These are phyloP conservation scores for Saccharomyces hybrid DNA, from an alignment of 1,139 yeast genomes.

Conservation along the genomic window DNA sequence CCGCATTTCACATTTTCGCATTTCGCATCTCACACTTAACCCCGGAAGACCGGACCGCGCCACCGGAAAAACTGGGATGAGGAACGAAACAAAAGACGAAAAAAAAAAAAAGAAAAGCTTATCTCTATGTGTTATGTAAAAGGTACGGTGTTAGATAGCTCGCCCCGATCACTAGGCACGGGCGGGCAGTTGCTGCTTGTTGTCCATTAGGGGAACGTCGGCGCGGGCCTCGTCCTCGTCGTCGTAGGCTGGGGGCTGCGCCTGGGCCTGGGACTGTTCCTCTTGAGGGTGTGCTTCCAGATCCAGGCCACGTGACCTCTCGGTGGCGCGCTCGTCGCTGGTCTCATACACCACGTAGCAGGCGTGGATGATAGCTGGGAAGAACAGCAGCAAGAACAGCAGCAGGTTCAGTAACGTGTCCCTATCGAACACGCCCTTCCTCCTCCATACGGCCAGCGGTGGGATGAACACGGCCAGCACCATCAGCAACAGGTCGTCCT, in stretches of 20 bases:
- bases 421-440: slow-evolving; percentile 24
- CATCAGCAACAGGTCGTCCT: slow-evolving; percentile 21
- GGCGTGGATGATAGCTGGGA: slow-evolving; percentile 27
- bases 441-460: slow-evolving; percentile 21
- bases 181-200: not conserved
- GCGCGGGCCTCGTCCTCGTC: not conserved
- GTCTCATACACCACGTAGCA: slow-evolving; percentile 24
- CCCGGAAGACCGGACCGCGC: not conserved
- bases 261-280: not conserved
- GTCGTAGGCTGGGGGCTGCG: not conserved
- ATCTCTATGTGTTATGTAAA: not conserved
- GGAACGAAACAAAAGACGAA: not conserved
- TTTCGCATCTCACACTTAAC: not conserved
- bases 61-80: too few species aligned
- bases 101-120: not conserved
- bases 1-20: not conserved
- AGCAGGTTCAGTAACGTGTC: slow-evolving; percentile 22
- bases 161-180: not conserved
- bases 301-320: not conserved
- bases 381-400: slow-evolving; percentile 18
- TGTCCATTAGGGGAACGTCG: not conserved
- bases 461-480: slow-evolving; percentile 22
- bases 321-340: slow-evolving; percentile 15
- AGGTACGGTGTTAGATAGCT: not conserved
- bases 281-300: not conserved